These are phyloP conservation scores for Grifola frondosa DNA, from an alignment of 1,284 basidiomycete species.

Conservation along the genomic window DNA sequence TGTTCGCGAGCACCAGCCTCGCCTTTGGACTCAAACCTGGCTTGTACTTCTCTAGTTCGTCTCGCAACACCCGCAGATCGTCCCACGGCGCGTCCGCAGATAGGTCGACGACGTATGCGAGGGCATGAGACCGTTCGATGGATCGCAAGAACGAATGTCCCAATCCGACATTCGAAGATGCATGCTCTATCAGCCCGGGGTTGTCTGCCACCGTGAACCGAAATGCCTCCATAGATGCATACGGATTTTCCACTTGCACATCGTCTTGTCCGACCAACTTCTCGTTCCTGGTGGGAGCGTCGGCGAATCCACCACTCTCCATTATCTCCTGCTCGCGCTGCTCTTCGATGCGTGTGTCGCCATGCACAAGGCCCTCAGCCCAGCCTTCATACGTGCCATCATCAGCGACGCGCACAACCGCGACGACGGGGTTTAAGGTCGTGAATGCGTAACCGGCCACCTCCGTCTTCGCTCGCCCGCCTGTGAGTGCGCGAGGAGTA, in stretches of 20 bases:
- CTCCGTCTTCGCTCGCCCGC: constrained; percentile 79
- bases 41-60: constrained; percentile 87
- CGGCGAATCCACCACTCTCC: constrained; percentile 51
- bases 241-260: constrained; percentile 26
- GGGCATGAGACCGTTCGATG: constrained; percentile 88
- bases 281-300: constrained; percentile 47
- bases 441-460: constrained; percentile 95
- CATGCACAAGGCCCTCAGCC: constrained; percentile 53
- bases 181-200: constrained; percentile 85
- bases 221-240: constrained; percentile 66
- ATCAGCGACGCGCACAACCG: constrained; percentile 82
- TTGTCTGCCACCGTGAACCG: constrained; percentile 98
- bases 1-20: constrained; percentile 88
- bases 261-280: constrained; percentile 8
- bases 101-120: constrained; percentile 93
- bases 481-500: constrained; percentile 89
- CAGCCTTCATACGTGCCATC: constrained; percentile 78
- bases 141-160: constrained; percentile 94
- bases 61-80: constrained; percentile 69
- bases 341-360: constrained; percentile 71
- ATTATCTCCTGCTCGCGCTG: constrained; percentile 44
- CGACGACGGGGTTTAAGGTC: constrained; percentile 94
- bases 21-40: constrained; percentile 75
- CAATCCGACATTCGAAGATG: constrained; percentile 87
- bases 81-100: constrained; percentile 71